Conservation (phyloP, 1,284 basidiomycete species). For the Cystobasidium sp. region DNA sequence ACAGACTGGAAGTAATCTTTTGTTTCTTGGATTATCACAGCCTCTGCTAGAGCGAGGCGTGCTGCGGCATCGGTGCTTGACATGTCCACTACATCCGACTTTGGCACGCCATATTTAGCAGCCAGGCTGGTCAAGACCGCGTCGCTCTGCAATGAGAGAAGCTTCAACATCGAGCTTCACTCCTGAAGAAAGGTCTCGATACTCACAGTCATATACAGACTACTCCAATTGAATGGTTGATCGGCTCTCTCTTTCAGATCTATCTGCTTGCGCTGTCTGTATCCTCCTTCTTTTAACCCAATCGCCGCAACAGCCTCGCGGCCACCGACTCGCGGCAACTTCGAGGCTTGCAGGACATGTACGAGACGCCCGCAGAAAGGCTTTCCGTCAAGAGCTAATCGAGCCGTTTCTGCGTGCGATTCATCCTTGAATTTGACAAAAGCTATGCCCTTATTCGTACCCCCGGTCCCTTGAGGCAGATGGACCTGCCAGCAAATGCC, state of each 20-base stretch:
- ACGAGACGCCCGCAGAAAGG: constrained; percentile 90
- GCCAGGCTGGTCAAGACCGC: constrained; percentile 83
- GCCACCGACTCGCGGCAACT: constrained; percentile 41
- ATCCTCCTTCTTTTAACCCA: background rate
- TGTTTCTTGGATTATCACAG: constrained; percentile 92
- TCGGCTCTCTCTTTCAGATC: constrained; percentile 63
- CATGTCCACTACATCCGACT: constrained; percentile 79
- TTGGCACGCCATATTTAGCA: constrained; percentile 76
- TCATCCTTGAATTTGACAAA: constrained; percentile 78
- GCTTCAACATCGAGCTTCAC: constrained; percentile 12
- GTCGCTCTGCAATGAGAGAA: constrained; percentile 67
- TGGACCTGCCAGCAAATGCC: background rate
- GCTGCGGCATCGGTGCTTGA: constrained; percentile 66
- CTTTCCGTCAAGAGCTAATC: constrained; percentile 75
- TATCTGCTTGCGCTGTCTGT: background rate
- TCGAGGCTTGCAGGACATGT: constrained; percentile 82
- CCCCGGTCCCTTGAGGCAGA: background rate
- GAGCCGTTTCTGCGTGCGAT: constrained; percentile 73
- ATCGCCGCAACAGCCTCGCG: too few relatives aligned
- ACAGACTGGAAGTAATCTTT: constrained; percentile 80
- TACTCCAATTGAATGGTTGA: constrained; percentile 86
- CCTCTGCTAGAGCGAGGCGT: constrained; percentile 93
- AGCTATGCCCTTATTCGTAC: constrained; percentile 58
- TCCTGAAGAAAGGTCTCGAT: background rate
- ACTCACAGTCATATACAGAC: constrained; percentile 96